Base-by-base conservation (phyloP, 176 grass and related monocot genomes). In the Aegilops longissima region DNA sequence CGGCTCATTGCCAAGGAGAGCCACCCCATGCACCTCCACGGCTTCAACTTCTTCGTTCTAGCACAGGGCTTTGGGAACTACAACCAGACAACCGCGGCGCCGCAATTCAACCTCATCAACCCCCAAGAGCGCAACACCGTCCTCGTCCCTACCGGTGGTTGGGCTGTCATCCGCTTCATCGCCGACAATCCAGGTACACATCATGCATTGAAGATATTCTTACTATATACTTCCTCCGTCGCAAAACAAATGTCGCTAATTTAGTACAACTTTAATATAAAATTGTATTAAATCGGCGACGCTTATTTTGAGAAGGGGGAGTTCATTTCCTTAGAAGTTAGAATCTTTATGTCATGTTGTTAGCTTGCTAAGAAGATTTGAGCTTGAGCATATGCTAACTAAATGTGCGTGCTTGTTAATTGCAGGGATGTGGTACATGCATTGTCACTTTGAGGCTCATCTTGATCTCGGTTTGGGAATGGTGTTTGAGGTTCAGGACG, bases 31-130 rank as follows among this genome's bases (percentile, higher is more conserved):
- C 95, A 97, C 74, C 70, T 96, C 51, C 91, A 96, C 5, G 91
- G 91, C 3, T 86, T 78, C 80, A 91, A 96, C 78, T 96, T 96
- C 82, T 93, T 83, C 39, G 76, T 96, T 16, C 24, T 96, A 10
- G 94, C 94, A 4, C 94, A 96, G 38, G 91, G 94, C 14, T 93
- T 93, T 11, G 94, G 94, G 10, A 96, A 96, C 70, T 96, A 88
- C 86, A 24, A 89, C 67, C 6, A 27, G 4, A 9, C 54, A 0
- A 16, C 4, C 30, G 87, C 66, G 3, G 24, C 23, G 66, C 31
- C n/a, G 8, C 2, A 3, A 5, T 89, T 84, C 56, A 92, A 94
- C 62, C 75, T 94, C 25, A 77, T 90, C 10, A 81, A 92, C 51
- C 93, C 90, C 12, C 90, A 90, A 83, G 84, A 87, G 71, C 89